Conservation (phyloP, 208 protist genomes). For the Acanthamoeba polyphaga region DNA sequence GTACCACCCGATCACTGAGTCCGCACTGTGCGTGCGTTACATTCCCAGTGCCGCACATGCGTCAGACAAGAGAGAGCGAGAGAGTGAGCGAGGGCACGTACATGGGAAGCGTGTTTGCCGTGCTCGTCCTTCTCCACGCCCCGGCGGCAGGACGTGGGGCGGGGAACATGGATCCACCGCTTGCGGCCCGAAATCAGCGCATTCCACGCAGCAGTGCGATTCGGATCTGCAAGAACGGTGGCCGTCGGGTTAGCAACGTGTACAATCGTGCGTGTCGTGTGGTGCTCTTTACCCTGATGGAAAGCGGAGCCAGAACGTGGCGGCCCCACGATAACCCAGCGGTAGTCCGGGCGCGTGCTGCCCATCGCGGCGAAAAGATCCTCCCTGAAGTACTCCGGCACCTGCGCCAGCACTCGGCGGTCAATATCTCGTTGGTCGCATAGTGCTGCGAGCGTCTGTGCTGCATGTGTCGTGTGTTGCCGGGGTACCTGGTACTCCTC, state of each 20-base stretch:
- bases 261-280: background rate
- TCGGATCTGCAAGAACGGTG: conserved; percentile 70
- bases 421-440: background rate
- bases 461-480: background rate
- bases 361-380: conserved; percentile 78
- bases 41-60: background rate
- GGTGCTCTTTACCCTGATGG: conserved; percentile 41
- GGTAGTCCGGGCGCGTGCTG: conserved; percentile 65
- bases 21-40: background rate
- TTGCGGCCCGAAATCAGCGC: conserved; percentile 78
- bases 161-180: conserved; percentile 83
- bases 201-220: conserved; percentile 82
- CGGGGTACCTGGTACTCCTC: background rate
- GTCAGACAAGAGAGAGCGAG: background rate
- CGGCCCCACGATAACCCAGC: conserved; percentile 80
- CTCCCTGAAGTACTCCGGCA: conserved; percentile 76
- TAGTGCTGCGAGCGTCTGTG: background rate
- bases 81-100: background rate
- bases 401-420: background rate
- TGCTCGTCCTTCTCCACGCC: conserved; percentile 74
- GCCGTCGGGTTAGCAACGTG: background rate
- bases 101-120: conserved; percentile 52
- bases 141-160: conserved; percentile 72
- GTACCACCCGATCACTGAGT: conserved; percentile 80
- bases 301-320: conserved; percentile 78